These are phyloP conservation scores for Rhodosorus marinus DNA, from an alignment of 23 red algal genomes.

Conservation along the genomic window DNA sequence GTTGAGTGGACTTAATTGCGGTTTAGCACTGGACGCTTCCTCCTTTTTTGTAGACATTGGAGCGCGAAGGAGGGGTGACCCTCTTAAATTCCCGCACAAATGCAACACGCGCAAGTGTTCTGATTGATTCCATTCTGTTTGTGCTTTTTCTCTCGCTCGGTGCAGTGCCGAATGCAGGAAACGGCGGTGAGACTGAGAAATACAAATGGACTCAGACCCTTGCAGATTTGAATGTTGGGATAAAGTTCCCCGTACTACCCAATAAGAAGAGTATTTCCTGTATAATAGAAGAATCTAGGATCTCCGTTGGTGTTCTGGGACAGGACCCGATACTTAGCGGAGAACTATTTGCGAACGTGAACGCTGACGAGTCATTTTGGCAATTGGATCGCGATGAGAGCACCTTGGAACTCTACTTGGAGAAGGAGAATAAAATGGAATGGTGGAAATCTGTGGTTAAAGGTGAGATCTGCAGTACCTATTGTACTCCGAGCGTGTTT, in stretches of 20 bases:
- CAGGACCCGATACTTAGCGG: not conserved
- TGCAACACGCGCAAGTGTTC: no score
- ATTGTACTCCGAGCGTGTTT: no score
- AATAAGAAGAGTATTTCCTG: not conserved
- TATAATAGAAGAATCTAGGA: not conserved
- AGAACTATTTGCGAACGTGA: constrained; percentile 1
- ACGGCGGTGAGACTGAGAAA: constrained; percentile 2
- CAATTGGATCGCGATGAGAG: constrained; percentile 5
- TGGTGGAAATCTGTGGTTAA: constrained; percentile 5
- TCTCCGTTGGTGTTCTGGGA: not conserved
- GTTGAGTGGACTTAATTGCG: no score
- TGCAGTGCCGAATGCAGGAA: constrained; percentile 1
- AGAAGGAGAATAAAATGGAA: constrained; percentile 1
- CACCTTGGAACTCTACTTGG: constrained; percentile 1
- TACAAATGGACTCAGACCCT: constrained; percentile 14
- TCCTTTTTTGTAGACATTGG: no score
- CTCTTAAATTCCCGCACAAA: no score
- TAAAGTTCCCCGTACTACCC: not conserved
- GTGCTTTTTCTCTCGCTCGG: no score
- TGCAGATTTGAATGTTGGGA: constrained; percentile 4
- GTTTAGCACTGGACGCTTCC: no score
- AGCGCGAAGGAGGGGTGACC: no score
- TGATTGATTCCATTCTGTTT: no score
- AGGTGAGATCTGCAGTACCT: no score
- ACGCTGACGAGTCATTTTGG: constrained; percentile 6